These are phyloP conservation scores for Raffaelea arxii DNA, from an alignment of 2,329 filamentous ascomycete genomes.

Conservation along the genomic window DNA sequence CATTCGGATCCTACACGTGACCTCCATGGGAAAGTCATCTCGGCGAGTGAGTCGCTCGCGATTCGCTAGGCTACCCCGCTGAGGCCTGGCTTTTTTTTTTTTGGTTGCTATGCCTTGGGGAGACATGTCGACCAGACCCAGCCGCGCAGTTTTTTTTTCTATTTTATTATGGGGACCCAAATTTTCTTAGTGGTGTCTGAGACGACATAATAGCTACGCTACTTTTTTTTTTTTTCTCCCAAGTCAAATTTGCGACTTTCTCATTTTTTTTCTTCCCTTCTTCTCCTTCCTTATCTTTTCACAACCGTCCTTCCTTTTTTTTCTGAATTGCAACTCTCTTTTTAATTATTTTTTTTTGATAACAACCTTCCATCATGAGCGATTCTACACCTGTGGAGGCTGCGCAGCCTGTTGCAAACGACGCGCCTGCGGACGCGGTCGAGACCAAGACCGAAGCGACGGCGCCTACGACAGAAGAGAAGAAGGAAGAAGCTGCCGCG, in stretches of 20 bases:
- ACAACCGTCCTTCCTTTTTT: background rate
- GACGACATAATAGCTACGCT: background rate
- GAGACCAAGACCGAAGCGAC: background rate
- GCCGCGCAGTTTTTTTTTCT: background rate
- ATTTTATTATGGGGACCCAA: background rate
- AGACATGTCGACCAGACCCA: background rate
- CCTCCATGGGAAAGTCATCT: too few relatives aligned
- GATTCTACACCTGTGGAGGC: conserved; percentile 15
- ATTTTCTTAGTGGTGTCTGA: background rate
- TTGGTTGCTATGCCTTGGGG: background rate
- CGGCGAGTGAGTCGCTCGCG: background rate
- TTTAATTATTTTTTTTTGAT: background rate
- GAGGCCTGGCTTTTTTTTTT: background rate
- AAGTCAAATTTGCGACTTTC: background rate
- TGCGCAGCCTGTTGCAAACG: conserved; percentile 11
- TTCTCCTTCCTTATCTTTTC: background rate
- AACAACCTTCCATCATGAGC: conserved; percentile 12
- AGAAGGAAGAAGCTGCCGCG: background rate
- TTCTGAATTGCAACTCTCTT: background rate
- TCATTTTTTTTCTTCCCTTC: conserved; percentile 2
- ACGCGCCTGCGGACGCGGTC: conserved; percentile 3
- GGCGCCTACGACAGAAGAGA: background rate
- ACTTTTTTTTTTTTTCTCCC: background rate
- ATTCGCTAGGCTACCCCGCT: background rate
- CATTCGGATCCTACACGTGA: too few relatives aligned